phyloP scores from a whole-genome alignment of 176 grass and related monocot species.

The Hordeum marinum region DNA sequence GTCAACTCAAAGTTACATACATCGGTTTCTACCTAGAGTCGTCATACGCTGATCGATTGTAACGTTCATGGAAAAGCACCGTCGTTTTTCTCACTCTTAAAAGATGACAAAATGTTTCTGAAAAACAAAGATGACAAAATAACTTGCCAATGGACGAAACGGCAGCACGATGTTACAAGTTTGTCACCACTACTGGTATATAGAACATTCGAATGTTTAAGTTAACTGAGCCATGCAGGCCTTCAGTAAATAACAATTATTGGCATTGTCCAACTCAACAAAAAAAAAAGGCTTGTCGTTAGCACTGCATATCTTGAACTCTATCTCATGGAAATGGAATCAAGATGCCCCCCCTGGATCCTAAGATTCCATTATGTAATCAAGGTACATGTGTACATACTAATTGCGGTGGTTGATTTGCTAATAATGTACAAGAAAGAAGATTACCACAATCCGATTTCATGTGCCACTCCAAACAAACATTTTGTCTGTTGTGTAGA shows the following conservation, averaged over 20 bases:
- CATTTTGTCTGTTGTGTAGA: constrained; percentile 6
- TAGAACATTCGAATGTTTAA: neutral
- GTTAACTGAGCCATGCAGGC: neutral
- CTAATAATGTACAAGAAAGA: neutral
- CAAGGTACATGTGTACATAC: neutral
- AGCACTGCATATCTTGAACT: neutral
- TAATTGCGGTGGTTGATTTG: constrained; percentile 8
- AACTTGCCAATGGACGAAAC: neutral
- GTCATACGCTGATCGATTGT: neutral
- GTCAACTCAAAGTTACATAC: neutral
- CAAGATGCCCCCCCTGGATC: neutral
- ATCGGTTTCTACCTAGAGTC: neutral
- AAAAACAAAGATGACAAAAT: neutral
- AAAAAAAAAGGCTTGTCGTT: neutral
- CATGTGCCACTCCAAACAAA: neutral
- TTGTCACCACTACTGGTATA: neutral
- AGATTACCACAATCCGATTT: constrained; percentile 25
- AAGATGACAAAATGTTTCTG: neutral
- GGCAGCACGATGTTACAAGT: neutral
- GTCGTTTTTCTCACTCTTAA: neutral
- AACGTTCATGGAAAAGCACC: neutral
- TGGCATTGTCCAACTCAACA: neutral
- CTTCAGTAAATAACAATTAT: neutral
- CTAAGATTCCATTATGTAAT: neutral
- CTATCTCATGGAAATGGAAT: constrained; percentile 18